Evolutionary conservation across 164 flowering plant genomes (phyloP).

Genomic region (Saururus chinensis): DNA sequence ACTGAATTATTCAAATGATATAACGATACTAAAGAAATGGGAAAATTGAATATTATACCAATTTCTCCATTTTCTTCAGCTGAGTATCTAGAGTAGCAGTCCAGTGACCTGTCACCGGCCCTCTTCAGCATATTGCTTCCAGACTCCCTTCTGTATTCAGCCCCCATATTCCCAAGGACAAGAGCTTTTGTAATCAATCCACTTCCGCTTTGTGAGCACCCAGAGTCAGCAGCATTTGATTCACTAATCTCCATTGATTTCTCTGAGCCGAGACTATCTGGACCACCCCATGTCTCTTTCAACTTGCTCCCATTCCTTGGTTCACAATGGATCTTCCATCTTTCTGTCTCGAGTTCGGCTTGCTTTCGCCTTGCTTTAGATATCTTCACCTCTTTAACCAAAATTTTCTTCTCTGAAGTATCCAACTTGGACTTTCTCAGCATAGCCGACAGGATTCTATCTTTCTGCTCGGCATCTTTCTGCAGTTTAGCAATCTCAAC

Average conservation of each 20-base stretch:
- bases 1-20: no score
- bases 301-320: conserved; percentile 39
- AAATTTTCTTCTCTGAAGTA: conserved; percentile 53
- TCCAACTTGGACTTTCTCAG: conserved; percentile 79
- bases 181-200: conserved; percentile 1
- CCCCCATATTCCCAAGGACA: not conserved
- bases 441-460: conserved; percentile 76
- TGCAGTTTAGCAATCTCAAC: conserved; percentile 49
- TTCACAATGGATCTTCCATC: conserved; percentile 38
- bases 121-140: conserved; percentile 11
- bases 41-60: conserved; percentile 24
- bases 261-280: conserved; percentile 22
- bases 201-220: conserved; percentile 17
- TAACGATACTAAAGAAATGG: not conserved
- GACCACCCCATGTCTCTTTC: conserved; percentile 35
- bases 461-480: conserved; percentile 80
- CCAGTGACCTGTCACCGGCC: not conserved
- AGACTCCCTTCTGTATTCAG: not conserved
- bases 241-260: conserved; percentile 20
- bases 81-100: conserved; percentile 14
- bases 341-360: conserved; percentile 51
- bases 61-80: conserved; percentile 23
- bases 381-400: conserved; percentile 60
- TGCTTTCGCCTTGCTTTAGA: conserved; percentile 64
- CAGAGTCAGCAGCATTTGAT: conserved; percentile 11